Evolutionary conservation across 306 rosid species (phyloP).

Genomic region (Cicer chorassanicum): DNA sequence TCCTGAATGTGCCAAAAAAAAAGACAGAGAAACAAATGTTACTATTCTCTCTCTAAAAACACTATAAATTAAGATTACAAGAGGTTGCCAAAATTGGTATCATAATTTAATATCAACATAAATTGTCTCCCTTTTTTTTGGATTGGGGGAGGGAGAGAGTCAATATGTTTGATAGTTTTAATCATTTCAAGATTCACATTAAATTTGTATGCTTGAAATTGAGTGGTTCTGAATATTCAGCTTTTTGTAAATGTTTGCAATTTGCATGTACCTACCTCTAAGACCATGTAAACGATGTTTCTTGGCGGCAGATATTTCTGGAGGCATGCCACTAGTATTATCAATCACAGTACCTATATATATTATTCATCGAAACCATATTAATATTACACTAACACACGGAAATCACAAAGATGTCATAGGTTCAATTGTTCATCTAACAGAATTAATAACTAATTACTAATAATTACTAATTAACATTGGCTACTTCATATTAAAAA

Average conservation of each 20-base stretch:
- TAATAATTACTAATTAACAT: no score
- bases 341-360: constrained; percentile 55
- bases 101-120: not conserved
- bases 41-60: constrained; percentile 1
- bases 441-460: no score
- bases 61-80: not conserved
- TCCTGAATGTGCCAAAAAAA: constrained; percentile 56
- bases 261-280: constrained; percentile 64
- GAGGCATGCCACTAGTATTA: constrained; percentile 48
- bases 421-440: no score
- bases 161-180: not conserved
- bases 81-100: not conserved
- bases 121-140: no score
- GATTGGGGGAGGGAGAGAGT: not conserved
- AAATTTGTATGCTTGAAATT: not conserved
- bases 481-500: no score
- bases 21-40: not conserved
- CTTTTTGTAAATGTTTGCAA: not conserved
- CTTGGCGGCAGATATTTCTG: constrained; percentile 55
- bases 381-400: no score
- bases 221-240: not conserved
- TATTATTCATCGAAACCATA: no score
- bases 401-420: no score
- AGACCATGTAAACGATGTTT: constrained; percentile 62
- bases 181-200: constrained; percentile 20